A percentile compares a stretch with the other conserved stretches of the same genome.
These are phyloP conservation scores for Cryphonectria naterciae DNA, from an alignment of 2,329 filamentous ascomycete species.

Conservation along the genomic window DNA sequence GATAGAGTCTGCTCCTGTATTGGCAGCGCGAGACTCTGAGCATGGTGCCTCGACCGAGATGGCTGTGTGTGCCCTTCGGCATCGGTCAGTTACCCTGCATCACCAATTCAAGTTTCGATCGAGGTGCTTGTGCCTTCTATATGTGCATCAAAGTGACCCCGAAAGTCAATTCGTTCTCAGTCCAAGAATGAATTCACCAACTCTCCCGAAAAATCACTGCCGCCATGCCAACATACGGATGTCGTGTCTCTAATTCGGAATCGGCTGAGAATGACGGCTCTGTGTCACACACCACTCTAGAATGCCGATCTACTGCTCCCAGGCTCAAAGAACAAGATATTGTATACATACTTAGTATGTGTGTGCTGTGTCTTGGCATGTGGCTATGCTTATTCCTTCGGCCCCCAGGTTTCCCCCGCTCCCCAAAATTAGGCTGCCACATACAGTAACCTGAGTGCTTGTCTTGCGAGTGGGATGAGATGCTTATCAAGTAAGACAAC, in stretches of 20 bases:
- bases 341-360: not conserved
- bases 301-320: not conserved
- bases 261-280: constrained; percentile 37
- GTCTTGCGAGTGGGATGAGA: not conserved
- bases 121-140: not conserved
- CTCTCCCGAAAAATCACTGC: not conserved
- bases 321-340: not conserved
- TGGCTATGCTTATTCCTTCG: not conserved
- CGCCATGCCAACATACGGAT: not conserved
- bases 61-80: not conserved
- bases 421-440: not conserved
- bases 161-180: not conserved
- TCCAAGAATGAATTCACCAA: not conserved
- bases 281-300: not conserved
- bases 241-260: constrained; percentile 38
- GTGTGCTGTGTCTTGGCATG: not conserved
- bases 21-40: not conserved
- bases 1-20: not conserved
- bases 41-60: not conserved
- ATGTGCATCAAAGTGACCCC: not conserved
- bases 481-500: not conserved
- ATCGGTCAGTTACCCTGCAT: not conserved
- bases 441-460: not conserved
- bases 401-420: too few relatives aligned
- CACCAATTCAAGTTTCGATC: not conserved